Base-by-base conservation (phyloP, 164 flowering plant genomes). In the Amborella trichopoda region DNA sequence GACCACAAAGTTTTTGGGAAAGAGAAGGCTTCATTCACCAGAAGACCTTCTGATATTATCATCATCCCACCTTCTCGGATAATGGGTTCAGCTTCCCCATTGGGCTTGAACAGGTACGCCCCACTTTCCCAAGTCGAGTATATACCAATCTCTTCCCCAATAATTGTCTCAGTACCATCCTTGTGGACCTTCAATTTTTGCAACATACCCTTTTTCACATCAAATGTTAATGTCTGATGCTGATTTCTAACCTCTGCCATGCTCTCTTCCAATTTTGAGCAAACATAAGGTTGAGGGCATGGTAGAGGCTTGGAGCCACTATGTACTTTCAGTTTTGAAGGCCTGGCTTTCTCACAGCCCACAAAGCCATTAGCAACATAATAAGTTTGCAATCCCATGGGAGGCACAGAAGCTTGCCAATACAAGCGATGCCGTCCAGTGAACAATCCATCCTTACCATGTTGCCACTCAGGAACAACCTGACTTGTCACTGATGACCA, bases 51-150 rank as follows among this genome's bases (percentile, higher is more conserved):
- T 16, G 78, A 68, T 22, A 81, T 64, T 28, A 81, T 78, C 59
- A 81, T 20, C 19, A 57, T 49, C 30, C 90, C 97, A 56, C 73
- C 78, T 46, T 56, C 52, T 57, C 62, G 52, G 27, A 69, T 46
- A 28, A 93, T 67, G 20, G 97, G 66, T 41, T 68, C 52, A 40
- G 99, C 91, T 46, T 85, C 89, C 44, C 99, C 97, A 50, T 26
- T 58, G 10, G 99, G 99, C 54, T 73, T 83, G 68, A 93, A 93
- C 16, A 88, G 65, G 69, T 93, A 93, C 23, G 99, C 97, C 1
- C 99, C 97, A 66, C 96, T 83, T 49, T 75, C 99, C 6, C 21
- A 39, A 64, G 94, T 85, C n/a, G 95, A 68, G 56, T 93, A 93
- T 75, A 93, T 83, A 24, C 69, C 74, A 17, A 93, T 73, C 62